These are phyloP conservation scores for Pythium angustatum DNA, from an alignment of 352 stramenopile genomes.

Conservation along the genomic window DNA sequence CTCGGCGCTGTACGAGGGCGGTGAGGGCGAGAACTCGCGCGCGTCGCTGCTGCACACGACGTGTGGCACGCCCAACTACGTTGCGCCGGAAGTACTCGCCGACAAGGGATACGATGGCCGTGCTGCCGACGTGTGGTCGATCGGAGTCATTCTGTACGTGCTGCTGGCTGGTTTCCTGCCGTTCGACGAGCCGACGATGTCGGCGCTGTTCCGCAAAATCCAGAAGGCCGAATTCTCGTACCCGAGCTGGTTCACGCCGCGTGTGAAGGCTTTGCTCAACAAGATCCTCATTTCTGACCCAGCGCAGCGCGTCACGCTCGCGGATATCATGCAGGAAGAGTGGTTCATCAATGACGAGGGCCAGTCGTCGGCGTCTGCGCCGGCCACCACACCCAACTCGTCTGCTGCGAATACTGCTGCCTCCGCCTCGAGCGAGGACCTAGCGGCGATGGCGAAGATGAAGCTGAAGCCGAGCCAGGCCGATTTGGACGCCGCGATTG, in stretches of 20 bases:
- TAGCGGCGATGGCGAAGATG: slow-evolving; percentile 38
- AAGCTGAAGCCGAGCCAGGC: slow-evolving; percentile 84
- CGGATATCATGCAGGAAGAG: slow-evolving; percentile 90
- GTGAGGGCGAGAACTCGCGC: slow-evolving; percentile 83
- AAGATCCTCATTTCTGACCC: slow-evolving; percentile 94
- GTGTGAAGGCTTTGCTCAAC: slow-evolving; percentile 89
- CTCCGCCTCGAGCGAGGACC: slow-evolving; percentile 19
- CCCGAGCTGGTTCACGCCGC: slow-evolving; percentile 90
- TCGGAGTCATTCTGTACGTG: slow-evolving; percentile 98
- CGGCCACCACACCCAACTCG: slow-evolving; percentile 20
- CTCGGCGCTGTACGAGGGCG: slow-evolving; percentile 92
- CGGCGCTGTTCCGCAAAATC: slow-evolving; percentile 96
- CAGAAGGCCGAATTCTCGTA: slow-evolving; percentile 95
- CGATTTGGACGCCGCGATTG: slow-evolving; percentile 78
- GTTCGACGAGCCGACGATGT: slow-evolving; percentile 95
- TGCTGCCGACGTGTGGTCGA: slow-evolving; percentile 96
- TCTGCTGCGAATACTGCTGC: slow-evolving; percentile 22
- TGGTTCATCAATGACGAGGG: slow-evolving; percentile 84
- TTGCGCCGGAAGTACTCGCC: slow-evolving; percentile 92
- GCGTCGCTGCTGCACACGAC: slow-evolving; percentile 94
- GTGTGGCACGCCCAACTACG: slow-evolving; percentile 97
- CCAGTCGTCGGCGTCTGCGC: neutral
- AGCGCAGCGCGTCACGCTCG: slow-evolving; percentile 78
- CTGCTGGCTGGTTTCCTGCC: slow-evolving; percentile 92
- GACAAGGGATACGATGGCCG: slow-evolving; percentile 94